Base-by-base conservation (phyloP, 2,329 filamentous ascomycete genomes). In the Ophiostoma sp. region DNA sequence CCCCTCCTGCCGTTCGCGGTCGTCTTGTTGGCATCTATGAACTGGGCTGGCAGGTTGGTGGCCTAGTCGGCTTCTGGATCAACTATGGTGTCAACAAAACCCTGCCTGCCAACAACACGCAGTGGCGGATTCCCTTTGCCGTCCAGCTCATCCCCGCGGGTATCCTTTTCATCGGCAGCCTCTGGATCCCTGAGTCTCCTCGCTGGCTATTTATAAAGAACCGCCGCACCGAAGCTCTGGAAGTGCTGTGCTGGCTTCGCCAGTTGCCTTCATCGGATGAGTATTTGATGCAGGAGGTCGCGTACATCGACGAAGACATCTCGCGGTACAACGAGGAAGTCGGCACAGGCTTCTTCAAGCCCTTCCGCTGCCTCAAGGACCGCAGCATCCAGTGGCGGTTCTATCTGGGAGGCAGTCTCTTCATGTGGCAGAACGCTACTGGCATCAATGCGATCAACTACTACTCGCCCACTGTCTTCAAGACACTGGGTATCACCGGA, bases 381-480 rank as follows among this genome's bases (percentile, higher is more conserved):
- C 81, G 79, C 69, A 84, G 83, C 74, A 83, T 90, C 40, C 85
- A 85, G 72, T 91, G 87, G 81, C 85, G 90, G 58, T 87, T 94
- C 78, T 85, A 91, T 76, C 82, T 93, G 11, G 90, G 90, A 64
- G 84, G 85, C 68, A 84, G 90, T 74, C 82, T 94, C 27, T 93
- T 93, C 81, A 80, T 93, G 67, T 92, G 87, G 83, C 91, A 94
- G 77, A 94, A 94, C 73, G 88, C 88, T 65, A 83, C 80, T 3
- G 90, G 90, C 2, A 92, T 92, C 79, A 92, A 92, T 73, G 89
- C 89, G 27, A 88, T 91, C 79, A 92, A 92, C 80, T 92, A 92
- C 78, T 91, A 89, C 77, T 83, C 81, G 0, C 89, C 89, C 0
- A 89, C 85, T 0, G 84, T 92, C 9, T 91, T 92, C 81, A 83